These are phyloP conservation scores for Coleophoma cylindrospora DNA, from an alignment of 2,329 filamentous ascomycete species.

Conservation along the genomic window DNA sequence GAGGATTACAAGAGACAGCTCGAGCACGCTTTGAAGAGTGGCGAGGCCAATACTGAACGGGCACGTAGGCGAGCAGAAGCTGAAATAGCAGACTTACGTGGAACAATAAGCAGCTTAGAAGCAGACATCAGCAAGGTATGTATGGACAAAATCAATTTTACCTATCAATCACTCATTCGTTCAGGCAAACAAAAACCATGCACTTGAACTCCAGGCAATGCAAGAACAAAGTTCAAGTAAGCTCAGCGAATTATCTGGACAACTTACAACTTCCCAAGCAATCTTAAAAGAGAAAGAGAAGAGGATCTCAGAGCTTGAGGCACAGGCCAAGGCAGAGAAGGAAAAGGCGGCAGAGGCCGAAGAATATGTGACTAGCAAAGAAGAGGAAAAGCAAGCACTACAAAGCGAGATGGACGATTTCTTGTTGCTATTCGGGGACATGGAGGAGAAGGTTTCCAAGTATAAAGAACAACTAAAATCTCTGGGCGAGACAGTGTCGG, in stretches of 20 bases:
- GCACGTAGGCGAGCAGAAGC: conserved; percentile 47
- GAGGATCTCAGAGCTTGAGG: conserved; percentile 36
- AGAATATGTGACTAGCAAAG: conserved; percentile 35
- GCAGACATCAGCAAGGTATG: conserved; percentile 55
- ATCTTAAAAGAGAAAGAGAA: conserved; percentile 25
- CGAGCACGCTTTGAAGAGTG: conserved; percentile 40
- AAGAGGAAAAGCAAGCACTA: conserved; percentile 55
- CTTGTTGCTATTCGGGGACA: conserved; percentile 73
- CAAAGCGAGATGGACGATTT: conserved; percentile 78
- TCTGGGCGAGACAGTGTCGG: conserved; percentile 67
- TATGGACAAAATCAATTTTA: not conserved
- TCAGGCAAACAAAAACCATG: conserved; percentile 54
- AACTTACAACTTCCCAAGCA: not conserved
- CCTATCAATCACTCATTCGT: not conserved
- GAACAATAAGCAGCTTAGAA: conserved; percentile 56
- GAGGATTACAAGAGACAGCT: conserved; percentile 35
- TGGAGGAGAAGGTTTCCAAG: conserved; percentile 70
- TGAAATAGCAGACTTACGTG: conserved; percentile 58
- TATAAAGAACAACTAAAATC: conserved; percentile 57
- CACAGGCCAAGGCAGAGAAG: conserved; percentile 22
- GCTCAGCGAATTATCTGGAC: conserved; percentile 12
- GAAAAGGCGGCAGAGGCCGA: conserved; percentile 24
- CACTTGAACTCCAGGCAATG: conserved; percentile 53
- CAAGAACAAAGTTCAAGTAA: conserved; percentile 43
- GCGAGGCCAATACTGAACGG: conserved; percentile 44